A percentile compares a stretch with the other conserved stretches of the same genome.
Conservation (phyloP, 2,329 filamentous ascomycete genomes). For the Aschersonia sp. region DNA sequence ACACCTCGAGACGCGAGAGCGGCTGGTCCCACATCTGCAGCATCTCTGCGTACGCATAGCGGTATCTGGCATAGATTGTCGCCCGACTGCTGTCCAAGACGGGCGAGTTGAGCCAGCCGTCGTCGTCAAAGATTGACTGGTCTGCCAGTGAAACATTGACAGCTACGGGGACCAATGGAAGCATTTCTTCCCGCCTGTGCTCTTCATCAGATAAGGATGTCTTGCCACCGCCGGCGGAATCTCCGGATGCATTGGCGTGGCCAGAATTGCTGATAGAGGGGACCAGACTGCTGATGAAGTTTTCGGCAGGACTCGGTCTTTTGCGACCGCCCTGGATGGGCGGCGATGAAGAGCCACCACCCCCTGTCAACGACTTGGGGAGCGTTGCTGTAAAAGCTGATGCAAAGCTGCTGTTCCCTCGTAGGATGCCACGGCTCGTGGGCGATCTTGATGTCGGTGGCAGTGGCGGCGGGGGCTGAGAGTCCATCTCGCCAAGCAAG, state of each 20-base stretch:
- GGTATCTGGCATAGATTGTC: conserved; percentile 41
- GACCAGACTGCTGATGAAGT: conserved; percentile 38
- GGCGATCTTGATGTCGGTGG: conserved; percentile 46
- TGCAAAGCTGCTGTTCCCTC: conserved; percentile 39
- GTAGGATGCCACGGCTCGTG: conserved; percentile 35
- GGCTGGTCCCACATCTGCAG: conserved; percentile 52
- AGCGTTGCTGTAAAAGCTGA: conserved; percentile 42
- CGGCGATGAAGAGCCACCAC: conserved; percentile 26
- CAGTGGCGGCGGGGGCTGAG: conserved; percentile 24
- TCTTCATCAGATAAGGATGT: conserved; percentile 42
- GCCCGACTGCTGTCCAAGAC: conserved; percentile 38
- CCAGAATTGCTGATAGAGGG: conserved; percentile 30
- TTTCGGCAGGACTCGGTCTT: conserved; percentile 46
- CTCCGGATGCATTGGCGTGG: conserved; percentile 27
- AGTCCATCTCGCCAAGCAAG: conserved; percentile 28
- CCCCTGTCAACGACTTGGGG: conserved; percentile 26
- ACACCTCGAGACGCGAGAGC: conserved; percentile 46
- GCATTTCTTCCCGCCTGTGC: conserved; percentile 26
- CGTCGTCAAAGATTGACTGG: conserved; percentile 52
- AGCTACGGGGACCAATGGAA: conserved; percentile 33
- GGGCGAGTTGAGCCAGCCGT: conserved; percentile 47
- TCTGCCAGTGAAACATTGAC: conserved; percentile 43
- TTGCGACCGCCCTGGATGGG: conserved; percentile 28
- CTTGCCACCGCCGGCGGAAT: conserved; percentile 27
- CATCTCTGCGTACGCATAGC: conserved; percentile 53